Evolutionary conservation across 495 filamentous ascomycete species (phyloP), one percentile per base, ranked within the genome.

Genomic region (Penicilliopsis zonata): DNA sequence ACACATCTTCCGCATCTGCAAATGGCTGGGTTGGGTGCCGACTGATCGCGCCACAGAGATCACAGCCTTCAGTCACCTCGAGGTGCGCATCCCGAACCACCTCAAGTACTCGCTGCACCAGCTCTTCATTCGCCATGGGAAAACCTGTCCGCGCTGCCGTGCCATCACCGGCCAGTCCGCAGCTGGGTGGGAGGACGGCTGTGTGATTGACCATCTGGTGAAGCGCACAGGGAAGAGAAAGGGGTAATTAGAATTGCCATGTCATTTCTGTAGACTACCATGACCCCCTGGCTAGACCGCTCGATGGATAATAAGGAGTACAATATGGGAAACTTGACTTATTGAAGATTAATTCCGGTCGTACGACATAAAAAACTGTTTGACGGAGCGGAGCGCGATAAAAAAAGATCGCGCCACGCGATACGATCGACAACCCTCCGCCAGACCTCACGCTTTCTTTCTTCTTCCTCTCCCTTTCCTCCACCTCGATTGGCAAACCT

Each of bases 101-200:
- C 57, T 92, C 14, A 98, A 96, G 53, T 96, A 95, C 42, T 65
- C 77, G 2, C 69, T 96, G 3, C 90, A 98, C 52, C 74, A 86
- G 41, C 63, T 95, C 0, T 74, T 98, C 25, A 88, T 95, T 32
- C 68, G 68, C 2, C 90, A 98, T 55, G 90, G 90, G 1, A 80
- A 82, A 49, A 61, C 56, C 0, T 98, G 90, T 58, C 70, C 69
- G 3, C 67, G 82, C 32, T 98, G 90, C 47, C 69, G 74, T 30
- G 81, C 81, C 1, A 42, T 51, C 21, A 69, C 64, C 1, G 59
- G 65, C 0, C 42, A 61, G 26, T 54, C 42, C 1, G 56, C 56
- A 37, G 56, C 46, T 8, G 63, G 57, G 1, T 69, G 67, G 67
- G 54, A 56, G 0, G 40, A 64, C 2, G 65, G 59, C 0, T 71